A percentile compares a stretch with the other conserved stretches of the same genome.
Evolutionary conservation across 331 rosid genomes (phyloP).

Genomic region (Quercus tomentella): DNA sequence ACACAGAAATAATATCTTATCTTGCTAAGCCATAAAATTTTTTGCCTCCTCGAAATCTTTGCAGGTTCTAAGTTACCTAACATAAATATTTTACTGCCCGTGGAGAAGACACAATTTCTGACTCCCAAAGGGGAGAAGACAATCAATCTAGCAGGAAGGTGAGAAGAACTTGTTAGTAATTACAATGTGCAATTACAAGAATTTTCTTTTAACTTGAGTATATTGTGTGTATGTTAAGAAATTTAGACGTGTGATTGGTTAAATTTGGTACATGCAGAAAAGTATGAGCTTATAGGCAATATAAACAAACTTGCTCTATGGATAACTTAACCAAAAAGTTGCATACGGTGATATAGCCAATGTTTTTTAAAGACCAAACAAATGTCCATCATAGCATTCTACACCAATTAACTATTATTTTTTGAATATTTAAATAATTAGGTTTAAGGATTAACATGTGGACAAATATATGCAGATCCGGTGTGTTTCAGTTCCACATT

Average conservation of each 20-base stretch:
- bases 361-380: background rate
- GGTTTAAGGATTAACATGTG: too few species aligned
- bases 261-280: background rate
- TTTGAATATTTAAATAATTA: background rate
- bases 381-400: background rate
- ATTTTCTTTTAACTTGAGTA: slow-evolving; percentile 7
- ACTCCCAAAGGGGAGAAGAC: slow-evolving; percentile 51
- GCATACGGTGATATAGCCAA: background rate
- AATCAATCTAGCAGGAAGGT: slow-evolving; percentile 82
- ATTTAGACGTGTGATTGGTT: background rate
- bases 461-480: background rate
- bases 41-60: background rate
- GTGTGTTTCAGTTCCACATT: background rate
- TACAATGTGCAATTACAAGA: slow-evolving; percentile 2
- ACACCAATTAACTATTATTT: background rate
- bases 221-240: background rate
- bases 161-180: slow-evolving; percentile 25
- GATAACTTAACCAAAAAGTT: background rate
- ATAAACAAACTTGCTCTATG: background rate
- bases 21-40: background rate
- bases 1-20: background rate
- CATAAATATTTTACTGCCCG: slow-evolving; percentile 52
- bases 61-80: slow-evolving; percentile 78
- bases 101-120: slow-evolving; percentile 40
- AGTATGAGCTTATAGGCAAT: background rate